Evolutionary conservation across 2,329 filamentous ascomycete genomes (phyloP).

Genomic region (Cyphellophora europaea): DNA sequence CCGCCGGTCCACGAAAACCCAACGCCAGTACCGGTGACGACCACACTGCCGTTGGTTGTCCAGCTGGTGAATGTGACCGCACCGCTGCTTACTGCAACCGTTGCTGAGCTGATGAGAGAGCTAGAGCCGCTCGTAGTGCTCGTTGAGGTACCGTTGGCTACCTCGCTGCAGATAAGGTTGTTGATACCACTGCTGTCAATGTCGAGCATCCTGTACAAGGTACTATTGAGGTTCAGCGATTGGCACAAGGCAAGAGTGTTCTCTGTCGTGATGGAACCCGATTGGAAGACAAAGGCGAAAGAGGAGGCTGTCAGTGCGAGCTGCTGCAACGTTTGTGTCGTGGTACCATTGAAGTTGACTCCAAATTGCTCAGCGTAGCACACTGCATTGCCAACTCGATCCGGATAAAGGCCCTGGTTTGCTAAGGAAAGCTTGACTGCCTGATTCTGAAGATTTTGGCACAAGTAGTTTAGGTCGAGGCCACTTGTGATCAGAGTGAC

Average conservation of each 20-base stretch:
- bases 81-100: not conserved
- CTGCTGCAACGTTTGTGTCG: not conserved
- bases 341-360: slow-evolving; percentile 5
- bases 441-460: slow-evolving; percentile 1
- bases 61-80: not conserved
- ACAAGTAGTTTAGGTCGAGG: slow-evolving; percentile 3
- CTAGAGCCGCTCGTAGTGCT: not conserved
- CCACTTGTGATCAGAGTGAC: slow-evolving; percentile 3
- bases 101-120: not conserved
- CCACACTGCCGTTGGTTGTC: not conserved
- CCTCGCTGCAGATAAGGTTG: not conserved
- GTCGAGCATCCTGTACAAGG: not conserved
- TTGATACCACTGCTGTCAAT: not conserved
- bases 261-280: not conserved
- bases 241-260: not conserved
- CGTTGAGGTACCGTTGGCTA: not conserved
- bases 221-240: not conserved
- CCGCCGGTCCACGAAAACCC: not conserved
- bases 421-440: not conserved
- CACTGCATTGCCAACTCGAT: slow-evolving; percentile 5
- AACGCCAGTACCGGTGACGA: not conserved
- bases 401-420: slow-evolving; percentile 2
- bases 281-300: not conserved
- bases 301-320: not conserved
- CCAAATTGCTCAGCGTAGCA: slow-evolving; percentile 4